Percentiles rank a stretch among this genome's conserved stretches.
phyloP scores from a whole-genome alignment of 768 basidiomycete species.

The Gyrodon lividus region DNA sequence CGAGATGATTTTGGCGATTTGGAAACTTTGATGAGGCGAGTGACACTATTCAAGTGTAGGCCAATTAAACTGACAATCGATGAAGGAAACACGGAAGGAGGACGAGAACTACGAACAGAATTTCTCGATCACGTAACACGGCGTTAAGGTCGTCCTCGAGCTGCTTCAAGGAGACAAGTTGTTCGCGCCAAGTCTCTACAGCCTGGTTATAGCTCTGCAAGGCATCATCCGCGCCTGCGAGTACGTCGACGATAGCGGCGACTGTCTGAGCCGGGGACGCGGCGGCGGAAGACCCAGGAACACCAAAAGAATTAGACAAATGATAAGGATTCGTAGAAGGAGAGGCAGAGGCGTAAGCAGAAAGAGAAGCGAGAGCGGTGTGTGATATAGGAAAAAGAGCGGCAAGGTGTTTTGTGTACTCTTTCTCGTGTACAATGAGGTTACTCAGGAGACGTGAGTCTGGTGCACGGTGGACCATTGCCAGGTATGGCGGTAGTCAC shows the following conservation, averaged over 20 bases:
- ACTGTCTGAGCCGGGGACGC: constrained; percentile 17
- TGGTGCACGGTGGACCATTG: constrained; percentile 70
- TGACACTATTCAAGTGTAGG: constrained; percentile 48
- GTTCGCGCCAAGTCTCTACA: constrained; percentile 65
- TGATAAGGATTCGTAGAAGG: constrained; percentile 47
- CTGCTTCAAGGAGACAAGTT: constrained; percentile 56
- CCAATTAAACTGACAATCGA: background rate
- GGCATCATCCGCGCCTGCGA: constrained; percentile 69
- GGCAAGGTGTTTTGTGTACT: constrained; percentile 62
- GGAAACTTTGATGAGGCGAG: constrained; percentile 75
- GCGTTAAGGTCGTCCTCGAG: constrained; percentile 74
- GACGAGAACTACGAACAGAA: constrained; percentile 54
- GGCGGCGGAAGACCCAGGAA: constrained; percentile 27
- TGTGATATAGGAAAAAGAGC: constrained; percentile 58
- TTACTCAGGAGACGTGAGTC: constrained; percentile 73
- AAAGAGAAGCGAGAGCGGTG: constrained; percentile 60
- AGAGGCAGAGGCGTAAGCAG: constrained; percentile 72
- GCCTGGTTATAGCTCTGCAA: constrained; percentile 57
- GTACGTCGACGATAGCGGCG: constrained; percentile 48
- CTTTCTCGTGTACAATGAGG: constrained; percentile 68
- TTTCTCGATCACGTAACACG: constrained; percentile 74
- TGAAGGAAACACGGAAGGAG: background rate
- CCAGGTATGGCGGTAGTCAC: too few relatives aligned
- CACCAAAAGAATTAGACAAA: too few relatives aligned
- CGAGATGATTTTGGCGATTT: constrained; percentile 48